Evolutionary conservation across 1,284 basidiomycete species (phyloP), one percentile per base, ranked within the genome.

Genomic region (Stygiomarasmius scandens): DNA sequence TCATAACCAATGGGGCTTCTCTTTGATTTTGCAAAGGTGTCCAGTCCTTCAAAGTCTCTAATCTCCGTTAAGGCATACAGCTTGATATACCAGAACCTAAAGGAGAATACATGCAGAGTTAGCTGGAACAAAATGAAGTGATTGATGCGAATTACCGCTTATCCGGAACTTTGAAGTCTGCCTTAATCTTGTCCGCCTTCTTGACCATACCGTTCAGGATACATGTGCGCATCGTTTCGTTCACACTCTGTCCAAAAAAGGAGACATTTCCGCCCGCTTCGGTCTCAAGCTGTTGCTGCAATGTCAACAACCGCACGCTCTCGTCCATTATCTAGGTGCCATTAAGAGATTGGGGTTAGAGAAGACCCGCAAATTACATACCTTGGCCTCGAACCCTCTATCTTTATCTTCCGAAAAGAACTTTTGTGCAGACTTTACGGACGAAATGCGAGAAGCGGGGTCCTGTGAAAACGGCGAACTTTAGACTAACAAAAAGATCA

Each of bases 351-450:
- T 29, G 20, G 46, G 22, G 43, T 55, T 20, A 45, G 53, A 12
- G 12, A 23, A 52, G 55, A 51, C 49, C 22, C 51, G 23, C 16
- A 50, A 47, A 49, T 16, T 32, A 16, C 19, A 27, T 56, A 93
- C 95, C 85, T 92, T 97, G 3, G 95, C 86, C 71, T 99, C 96
- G 66, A 98, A 96, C 0, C 73, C 68, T 3, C 90, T 81, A 64
- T 98, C 95, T 71, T 95, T 96, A 69, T 98, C 95, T 69, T 99
- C 96, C 0, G 86, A 87, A 69, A 98, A 95, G 72, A 93, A 95
- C 69, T 95, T 97, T 64, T 93, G 89, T 0, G 95, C 95, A 1
- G 85, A 81, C 67, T 89, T 90, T 54, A 96, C 83, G 43, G 89
- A 83, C 0, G 83, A 78, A 29, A 95, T 78, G 64, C 87, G 86